Base-by-base conservation (phyloP, 73 alveolate genomes). In the Paramecium tetraurelia region DNA sequence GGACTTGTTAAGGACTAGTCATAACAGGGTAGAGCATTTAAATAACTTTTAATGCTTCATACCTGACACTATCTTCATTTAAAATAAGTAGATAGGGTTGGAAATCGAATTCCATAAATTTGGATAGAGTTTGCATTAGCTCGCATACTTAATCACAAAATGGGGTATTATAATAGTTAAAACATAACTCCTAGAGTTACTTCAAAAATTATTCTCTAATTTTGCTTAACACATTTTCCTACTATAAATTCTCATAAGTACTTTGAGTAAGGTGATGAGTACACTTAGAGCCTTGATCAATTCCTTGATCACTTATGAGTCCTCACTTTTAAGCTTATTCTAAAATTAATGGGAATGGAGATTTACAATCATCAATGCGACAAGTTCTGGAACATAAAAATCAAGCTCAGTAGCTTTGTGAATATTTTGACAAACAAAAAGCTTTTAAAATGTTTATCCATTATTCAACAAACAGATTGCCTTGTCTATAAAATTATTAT, bases 381-480 rank as follows among this genome's bases (percentile, higher is more conserved):
- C 22, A 31, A 72, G 46, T 35, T 72, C 86, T 36, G 40, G 86
- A 35, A 72, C 20, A 21, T 21, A 72, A 38, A 36, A 35, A 20
- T 72, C 86, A 33, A 72, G 6, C 18, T 40, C 86, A 16, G 18
- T 35, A 5, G 86, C 86, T 72, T 36, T 4, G 6, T 72, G 18
- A 21, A 72, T 72, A 72, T 72, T 72, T 36, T 72, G 57, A 40
- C 86, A 72, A 36, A 72, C 59, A 40, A 29, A 72, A 38, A 72
- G 40, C 38, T 72, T 72, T 72, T 72, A 40, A 72, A 72, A 72
- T 72, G 86, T 22, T 72, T 72, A 21, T 72, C 86, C 86, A 35
- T 31, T 72, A 40, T 36, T 72, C 35, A 72, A 7, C 9, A 72
- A 24, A 11, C 38, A 38, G n/a, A 40, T 43, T 0, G 58, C 53